A percentile compares a stretch with the other conserved stretches of the same genome.
These are phyloP conservation scores for Hamigera avellanea DNA, from an alignment of 495 filamentous ascomycete genomes.

Conservation along the genomic window DNA sequence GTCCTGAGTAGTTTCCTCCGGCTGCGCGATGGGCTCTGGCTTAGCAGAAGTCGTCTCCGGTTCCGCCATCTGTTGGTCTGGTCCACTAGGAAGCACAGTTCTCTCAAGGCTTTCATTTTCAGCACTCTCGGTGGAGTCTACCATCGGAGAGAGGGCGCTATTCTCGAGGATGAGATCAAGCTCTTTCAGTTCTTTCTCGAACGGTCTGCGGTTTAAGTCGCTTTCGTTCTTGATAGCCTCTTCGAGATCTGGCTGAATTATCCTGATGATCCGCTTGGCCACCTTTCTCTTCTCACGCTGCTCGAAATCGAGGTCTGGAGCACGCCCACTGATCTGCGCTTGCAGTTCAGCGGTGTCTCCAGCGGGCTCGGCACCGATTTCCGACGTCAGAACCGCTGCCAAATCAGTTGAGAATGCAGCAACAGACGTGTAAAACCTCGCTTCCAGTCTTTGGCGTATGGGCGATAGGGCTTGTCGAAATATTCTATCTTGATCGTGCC, in stretches of 20 bases:
- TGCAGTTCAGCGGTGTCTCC: constrained; percentile 41
- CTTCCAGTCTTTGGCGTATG: constrained; percentile 53
- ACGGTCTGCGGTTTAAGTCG: constrained; percentile 57
- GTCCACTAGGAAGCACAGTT: constrained; percentile 1
- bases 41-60: not conserved
- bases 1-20: not conserved
- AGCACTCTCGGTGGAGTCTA: constrained; percentile 18
- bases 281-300: constrained; percentile 55
- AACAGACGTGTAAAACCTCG: constrained; percentile 64
- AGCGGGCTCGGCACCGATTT: constrained; percentile 46
- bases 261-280: constrained; percentile 75
- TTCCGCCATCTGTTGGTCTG: not conserved
- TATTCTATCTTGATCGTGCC: constrained; percentile 59
- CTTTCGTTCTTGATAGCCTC: constrained; percentile 67
- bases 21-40: not conserved
- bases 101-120: constrained; percentile 14
- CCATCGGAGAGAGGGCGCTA: constrained; percentile 32
- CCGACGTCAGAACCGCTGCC: constrained; percentile 52
- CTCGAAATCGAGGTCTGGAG: constrained; percentile 45
- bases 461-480: constrained; percentile 54
- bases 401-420: constrained; percentile 64
- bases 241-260: constrained; percentile 65
- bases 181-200: constrained; percentile 58
- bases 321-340: constrained; percentile 40
- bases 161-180: constrained; percentile 61